Conservation (phyloP, 164 flowering plant species). For the Magnolia changhungtana region DNA sequence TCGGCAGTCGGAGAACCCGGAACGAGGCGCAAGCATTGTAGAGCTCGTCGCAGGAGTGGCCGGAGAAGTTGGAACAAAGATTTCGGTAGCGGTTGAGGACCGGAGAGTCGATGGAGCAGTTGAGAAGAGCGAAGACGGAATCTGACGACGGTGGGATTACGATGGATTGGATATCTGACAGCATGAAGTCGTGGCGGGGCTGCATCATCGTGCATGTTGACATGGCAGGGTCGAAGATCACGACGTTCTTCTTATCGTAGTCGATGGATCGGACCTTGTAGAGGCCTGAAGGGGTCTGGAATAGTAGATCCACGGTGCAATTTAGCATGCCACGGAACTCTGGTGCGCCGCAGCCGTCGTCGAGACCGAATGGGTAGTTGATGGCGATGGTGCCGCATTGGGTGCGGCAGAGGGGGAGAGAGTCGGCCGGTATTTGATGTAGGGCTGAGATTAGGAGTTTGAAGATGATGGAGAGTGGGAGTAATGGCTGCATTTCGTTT, state of each 20-base stretch:
- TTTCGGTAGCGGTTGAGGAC: conserved; percentile 66
- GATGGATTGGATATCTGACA: conserved; percentile 63
- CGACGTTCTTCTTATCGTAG: conserved; percentile 46
- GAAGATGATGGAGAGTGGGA: not conserved
- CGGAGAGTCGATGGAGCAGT: conserved; percentile 91
- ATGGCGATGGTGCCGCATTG: conserved; percentile 57
- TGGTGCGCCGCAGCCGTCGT: conserved; percentile 88
- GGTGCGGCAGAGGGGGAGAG: conserved; percentile 40
- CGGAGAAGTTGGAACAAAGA: conserved; percentile 77
- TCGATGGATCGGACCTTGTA: conserved; percentile 76
- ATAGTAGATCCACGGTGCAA: conserved; percentile 63
- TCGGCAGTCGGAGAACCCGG: conserved; percentile 36
- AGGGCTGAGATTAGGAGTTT: conserved; percentile 2
- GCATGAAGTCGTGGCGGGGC: conserved; percentile 68
- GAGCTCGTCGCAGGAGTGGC: conserved; percentile 83
- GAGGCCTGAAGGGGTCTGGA: conserved; percentile 67
- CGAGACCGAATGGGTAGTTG: conserved; percentile 73
- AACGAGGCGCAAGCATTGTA: conserved; percentile 58
- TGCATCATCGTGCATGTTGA: conserved; percentile 81
- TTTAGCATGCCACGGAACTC: conserved; percentile 62
- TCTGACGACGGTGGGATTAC: conserved; percentile 71
- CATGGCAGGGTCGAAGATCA: conserved; percentile 77
- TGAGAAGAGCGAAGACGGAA: conserved; percentile 67
- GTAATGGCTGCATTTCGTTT: conserved; percentile 4
- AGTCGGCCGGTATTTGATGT: not conserved